A percentile compares a stretch with the other conserved stretches of the same genome.
Evolutionary conservation across 106 monocot genomes (phyloP).

Genomic region (Hemerocallis citrina): DNA sequence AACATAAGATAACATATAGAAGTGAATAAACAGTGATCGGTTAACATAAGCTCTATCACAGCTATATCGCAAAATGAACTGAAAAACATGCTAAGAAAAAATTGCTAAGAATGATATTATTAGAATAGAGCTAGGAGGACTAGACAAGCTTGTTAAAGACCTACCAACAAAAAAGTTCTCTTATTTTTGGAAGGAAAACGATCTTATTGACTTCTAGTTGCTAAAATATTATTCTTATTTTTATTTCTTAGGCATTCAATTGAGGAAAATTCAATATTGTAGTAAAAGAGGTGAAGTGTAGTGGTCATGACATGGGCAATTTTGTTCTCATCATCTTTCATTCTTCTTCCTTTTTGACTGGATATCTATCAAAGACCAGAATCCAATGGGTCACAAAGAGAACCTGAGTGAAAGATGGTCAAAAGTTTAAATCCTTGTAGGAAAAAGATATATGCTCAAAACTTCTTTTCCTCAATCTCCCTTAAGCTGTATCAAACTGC

Average conservation of each 20-base stretch:
- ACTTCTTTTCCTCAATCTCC: background rate
- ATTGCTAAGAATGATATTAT: background rate
- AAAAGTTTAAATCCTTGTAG: conserved; percentile 1
- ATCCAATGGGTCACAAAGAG: background rate
- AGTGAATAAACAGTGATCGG: too few relatives aligned
- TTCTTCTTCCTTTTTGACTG: conserved; percentile 2
- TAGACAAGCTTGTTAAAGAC: background rate
- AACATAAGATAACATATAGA: too few relatives aligned
- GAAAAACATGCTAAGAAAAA: too few relatives aligned
- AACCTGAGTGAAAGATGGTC: conserved; percentile 1
- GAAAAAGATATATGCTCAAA: conserved; percentile 5
- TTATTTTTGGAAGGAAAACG: background rate
- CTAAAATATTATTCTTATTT: background rate
- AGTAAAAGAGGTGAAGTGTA: background rate
- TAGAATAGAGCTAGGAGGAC: background rate
- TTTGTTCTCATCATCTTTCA: conserved; percentile 2
- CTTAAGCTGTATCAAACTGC: background rate
- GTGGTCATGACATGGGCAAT: background rate
- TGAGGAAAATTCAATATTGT: background rate
- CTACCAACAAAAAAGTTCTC: too few relatives aligned
- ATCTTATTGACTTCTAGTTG: background rate
- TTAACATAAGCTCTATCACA: too few relatives aligned
- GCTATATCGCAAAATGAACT: too few relatives aligned
- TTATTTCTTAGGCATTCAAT: background rate
- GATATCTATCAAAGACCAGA: conserved; percentile 6